Evolutionary conservation across 1,284 basidiomycete species (phyloP).

Genomic region (Abortiporus biennis): DNA sequence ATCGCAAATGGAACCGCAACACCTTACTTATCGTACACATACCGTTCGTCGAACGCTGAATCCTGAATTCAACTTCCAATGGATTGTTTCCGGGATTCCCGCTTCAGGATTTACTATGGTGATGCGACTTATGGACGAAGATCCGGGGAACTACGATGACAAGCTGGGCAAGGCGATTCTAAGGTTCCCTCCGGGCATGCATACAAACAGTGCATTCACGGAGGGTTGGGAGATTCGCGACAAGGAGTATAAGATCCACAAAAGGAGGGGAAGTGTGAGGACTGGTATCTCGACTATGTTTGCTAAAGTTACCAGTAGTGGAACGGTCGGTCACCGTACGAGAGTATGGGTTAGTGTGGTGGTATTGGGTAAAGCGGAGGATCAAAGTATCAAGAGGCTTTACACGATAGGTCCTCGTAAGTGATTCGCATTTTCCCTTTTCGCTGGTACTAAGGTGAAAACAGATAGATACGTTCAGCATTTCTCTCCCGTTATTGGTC

Average conservation of each 20-base stretch:
- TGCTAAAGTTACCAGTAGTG: conserved; percentile 18
- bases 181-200: conserved; percentile 13
- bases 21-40: conserved; percentile 31
- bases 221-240: conserved; percentile 19
- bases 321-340: conserved; percentile 20
- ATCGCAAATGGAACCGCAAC: conserved; percentile 15
- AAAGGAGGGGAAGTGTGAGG: conserved; percentile 28
- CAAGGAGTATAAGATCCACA: conserved; percentile 23
- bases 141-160: conserved; percentile 37
- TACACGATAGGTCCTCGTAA: conserved; percentile 35
- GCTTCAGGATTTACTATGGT: conserved; percentile 29
- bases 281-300: conserved; percentile 28
- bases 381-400: conserved; percentile 29
- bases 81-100: conserved; percentile 39
- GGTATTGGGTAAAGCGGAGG: conserved; percentile 26
- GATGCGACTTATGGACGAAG: conserved; percentile 35
- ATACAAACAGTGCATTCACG: conserved; percentile 19
- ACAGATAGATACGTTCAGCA: conserved; percentile 26
- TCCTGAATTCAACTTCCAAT: conserved; percentile 33
- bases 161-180: conserved; percentile 31
- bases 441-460: too few relatives aligned
- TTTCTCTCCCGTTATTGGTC: conserved; percentile 27
- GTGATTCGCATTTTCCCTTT: too few relatives aligned
- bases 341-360: conserved; percentile 26
- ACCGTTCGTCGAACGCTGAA: conserved; percentile 31